A percentile compares a stretch with the other conserved stretches of the same genome.
Conservation (phyloP, 345 rosid species). For the Passiflora organensis region DNA sequence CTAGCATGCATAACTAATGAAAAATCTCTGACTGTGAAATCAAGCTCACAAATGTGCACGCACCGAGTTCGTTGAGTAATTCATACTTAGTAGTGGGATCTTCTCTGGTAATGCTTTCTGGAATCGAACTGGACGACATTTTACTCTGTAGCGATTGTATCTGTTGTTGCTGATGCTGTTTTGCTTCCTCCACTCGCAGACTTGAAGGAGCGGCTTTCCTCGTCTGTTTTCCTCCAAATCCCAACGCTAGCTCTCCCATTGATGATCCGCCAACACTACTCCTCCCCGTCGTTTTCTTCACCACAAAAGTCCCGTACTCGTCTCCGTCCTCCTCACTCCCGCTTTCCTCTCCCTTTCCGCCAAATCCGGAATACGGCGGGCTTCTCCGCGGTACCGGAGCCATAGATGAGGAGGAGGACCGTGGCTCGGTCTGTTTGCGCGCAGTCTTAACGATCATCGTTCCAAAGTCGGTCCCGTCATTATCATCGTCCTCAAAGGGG, state of each 20-base stretch:
- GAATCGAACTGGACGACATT: slow-evolving; percentile 76
- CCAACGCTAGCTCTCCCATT: slow-evolving; percentile 47
- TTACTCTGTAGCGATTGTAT: slow-evolving; percentile 36
- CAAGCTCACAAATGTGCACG: slow-evolving; percentile 1
- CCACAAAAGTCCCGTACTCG: slow-evolving; percentile 78
- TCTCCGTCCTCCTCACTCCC: slow-evolving; percentile 45
- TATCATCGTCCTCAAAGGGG: slow-evolving; percentile 47
- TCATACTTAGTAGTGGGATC: slow-evolving; percentile 95
- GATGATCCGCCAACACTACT: slow-evolving; percentile 51
- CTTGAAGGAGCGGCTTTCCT: slow-evolving; percentile 35
- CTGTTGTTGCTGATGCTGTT: slow-evolving; percentile 30
- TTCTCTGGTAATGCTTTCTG: slow-evolving; percentile 76
- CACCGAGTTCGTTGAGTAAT: slow-evolving; percentile 90
- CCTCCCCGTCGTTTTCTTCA: slow-evolving; percentile 59
- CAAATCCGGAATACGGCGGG: slow-evolving; percentile 8
- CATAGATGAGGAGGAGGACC: slow-evolving; percentile 26
- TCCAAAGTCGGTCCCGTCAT: slow-evolving; percentile 43
- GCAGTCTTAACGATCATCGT: slow-evolving; percentile 73
- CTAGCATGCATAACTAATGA: not conserved
- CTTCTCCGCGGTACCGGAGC: slow-evolving; percentile 4
- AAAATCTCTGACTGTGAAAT: not conserved
- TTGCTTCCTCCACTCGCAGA: slow-evolving; percentile 38
- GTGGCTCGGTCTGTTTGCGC: slow-evolving; percentile 12
- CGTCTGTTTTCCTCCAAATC: slow-evolving; percentile 43
- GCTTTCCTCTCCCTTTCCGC: slow-evolving; percentile 34